Evolutionary conservation across 371 early-diverging fungal genomes (phyloP), one percentile per base, ranked within the genome.

Genomic region (Caulochytrium protostelioides): DNA sequence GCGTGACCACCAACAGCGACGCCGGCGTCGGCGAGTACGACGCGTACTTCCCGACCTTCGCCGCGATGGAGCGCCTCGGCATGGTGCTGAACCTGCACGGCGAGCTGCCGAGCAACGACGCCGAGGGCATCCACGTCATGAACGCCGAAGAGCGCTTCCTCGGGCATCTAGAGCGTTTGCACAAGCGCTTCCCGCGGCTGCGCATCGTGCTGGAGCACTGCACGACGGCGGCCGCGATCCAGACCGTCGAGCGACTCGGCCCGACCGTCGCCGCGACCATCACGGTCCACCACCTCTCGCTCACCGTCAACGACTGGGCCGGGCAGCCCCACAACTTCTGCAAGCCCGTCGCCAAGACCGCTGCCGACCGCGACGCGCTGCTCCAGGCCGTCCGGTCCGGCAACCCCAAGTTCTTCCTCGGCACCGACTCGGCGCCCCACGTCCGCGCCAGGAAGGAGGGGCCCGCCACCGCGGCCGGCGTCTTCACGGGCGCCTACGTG

Each of bases 341-440:
- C 67, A 95, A 95, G 55, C 95, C 95, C 19, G 92, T 95, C 12
- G 92, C 95, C 25, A 95, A 95, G 55, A 87, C 54, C 47, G 89
- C 89, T 9, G 72, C 72, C 39, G 95, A 95, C 49, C 73, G 92
- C 14, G 65, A 69, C 6, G 95, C 95, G 2, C 64, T 95, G 28
- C 74, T 78, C 21, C 67, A 78, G n/a, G 70, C 83, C n/a, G 60
- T 90, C 28, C 57, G 52, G 37, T 15, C 36, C 59, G 84, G 79
- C 15, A 87, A 89, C 45, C 87, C 87, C 17, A 71, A 83, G 7
- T 87, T 94, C 72, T 94, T 94, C 66, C 56, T 94, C 3, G 95
- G 95, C 19, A 83, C 86, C 12, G 95, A 94, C 46, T 89, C 89
- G 8, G 92, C 95, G 1, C 95, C 95, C 17, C 95, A 94, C 39